Base-by-base conservation (phyloP, 2,329 filamentous ascomycete species). In the Penicillium sp. region DNA sequence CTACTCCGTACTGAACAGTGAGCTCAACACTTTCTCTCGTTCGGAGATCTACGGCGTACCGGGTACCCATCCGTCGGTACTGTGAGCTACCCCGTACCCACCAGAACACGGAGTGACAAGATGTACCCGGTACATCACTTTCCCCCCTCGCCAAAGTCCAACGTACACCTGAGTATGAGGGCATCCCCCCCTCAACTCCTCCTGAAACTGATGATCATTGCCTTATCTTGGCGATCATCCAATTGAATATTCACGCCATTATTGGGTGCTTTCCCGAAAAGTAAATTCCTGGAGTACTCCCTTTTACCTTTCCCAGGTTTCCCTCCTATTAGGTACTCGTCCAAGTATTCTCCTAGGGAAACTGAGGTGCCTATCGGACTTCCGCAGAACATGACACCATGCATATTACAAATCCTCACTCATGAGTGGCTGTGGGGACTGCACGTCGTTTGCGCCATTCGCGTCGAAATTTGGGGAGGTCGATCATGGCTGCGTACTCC, bases 1-100 rank as follows among this genome's bases (percentile, higher is more conserved):
- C 24, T 27, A 27, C 8, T 27, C 5, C 24, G 24, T 27, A 24
- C 10, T 27, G 13, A 24, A 31, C 4, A 38, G 8, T 27, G 51
- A 43, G 16, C 43, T 50, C 52, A 54, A 50, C 51, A 49, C 24
- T 48, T 53, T 4, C 34, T 44, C 52, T 44, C 52, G 43, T 47
- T 44, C 46, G 44, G 47, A 38, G 43, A 56, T 56, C 54, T 56
- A 56, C 51, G 38, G 47, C 51, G 51, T 54, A 54, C 47, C 34
- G 29, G 46, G 36, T 56, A 60, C 57, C 45, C 43, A 44, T 14
- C 8, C 6, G 16, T 47, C 47, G 55, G 57, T 54, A 52, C 54
- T 42, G 24, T 14, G 51, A 34, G 29, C 40, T 59, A 59, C 59
- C 59, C 61, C 49, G 61, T 62, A 60, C 44, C 61, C 61, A 54